Evolutionary conservation across 2,329 filamentous ascomycete species (phyloP).

Genomic region (Aspergillus pseudonomiae): DNA sequence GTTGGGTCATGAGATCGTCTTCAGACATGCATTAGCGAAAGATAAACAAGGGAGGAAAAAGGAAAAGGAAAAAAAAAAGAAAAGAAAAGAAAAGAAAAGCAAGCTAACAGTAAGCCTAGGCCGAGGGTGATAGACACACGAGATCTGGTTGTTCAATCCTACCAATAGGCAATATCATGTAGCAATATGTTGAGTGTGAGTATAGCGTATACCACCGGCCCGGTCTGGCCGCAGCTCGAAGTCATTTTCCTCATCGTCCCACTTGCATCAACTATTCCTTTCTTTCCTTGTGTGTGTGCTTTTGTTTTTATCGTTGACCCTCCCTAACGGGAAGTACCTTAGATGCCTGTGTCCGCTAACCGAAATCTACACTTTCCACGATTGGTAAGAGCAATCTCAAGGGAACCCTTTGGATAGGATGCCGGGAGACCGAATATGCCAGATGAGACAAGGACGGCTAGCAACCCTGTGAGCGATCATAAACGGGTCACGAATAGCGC

Average conservation of each 20-base stretch:
- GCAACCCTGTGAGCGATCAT: background rate
- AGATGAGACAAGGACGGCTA: background rate
- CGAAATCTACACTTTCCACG: background rate
- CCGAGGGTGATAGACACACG: background rate
- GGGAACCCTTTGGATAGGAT: background rate
- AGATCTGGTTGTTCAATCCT: background rate
- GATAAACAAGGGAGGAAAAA: background rate
- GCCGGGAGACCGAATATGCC: background rate
- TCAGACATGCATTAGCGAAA: background rate
- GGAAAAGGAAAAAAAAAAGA: background rate
- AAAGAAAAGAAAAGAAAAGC: background rate
- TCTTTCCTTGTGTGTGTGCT: background rate
- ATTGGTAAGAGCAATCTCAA: background rate
- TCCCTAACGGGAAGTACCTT: background rate
- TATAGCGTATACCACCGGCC: background rate
- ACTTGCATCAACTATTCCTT: background rate
- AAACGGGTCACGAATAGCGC: background rate
- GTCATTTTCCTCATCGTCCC: background rate
- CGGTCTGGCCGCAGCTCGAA: background rate
- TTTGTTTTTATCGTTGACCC: background rate
- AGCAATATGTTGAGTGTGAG: background rate
- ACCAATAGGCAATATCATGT: background rate
- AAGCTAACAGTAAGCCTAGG: background rate
- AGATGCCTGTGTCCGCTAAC: background rate
- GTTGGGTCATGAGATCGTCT: background rate